Evolutionary conservation across 2,329 filamentous ascomycete genomes (phyloP).

Genomic region (Fonsecaea nubica): DNA sequence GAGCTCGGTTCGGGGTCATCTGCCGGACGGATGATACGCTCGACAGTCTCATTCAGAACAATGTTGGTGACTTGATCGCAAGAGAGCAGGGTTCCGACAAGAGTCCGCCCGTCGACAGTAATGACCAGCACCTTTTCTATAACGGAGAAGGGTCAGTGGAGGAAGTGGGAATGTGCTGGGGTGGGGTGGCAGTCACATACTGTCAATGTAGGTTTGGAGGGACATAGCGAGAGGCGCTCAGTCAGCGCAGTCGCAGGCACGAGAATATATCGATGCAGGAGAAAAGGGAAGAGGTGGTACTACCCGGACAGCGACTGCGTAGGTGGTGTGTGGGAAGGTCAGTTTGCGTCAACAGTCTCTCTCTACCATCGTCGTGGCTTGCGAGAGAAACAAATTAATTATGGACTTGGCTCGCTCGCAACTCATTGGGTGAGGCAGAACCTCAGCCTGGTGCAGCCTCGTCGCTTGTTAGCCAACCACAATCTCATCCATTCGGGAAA

Average conservation of each 20-base stretch:
- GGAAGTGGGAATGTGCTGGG: not conserved
- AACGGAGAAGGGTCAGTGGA: constrained; percentile 43
- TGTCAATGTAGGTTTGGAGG: constrained; percentile 59
- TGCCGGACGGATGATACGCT: constrained; percentile 85
- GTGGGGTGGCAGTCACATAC: constrained; percentile 23
- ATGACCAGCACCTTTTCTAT: constrained; percentile 90
- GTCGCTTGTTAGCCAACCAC: constrained; percentile 4
- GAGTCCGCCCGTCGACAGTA: constrained; percentile 87
- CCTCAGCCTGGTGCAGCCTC: constrained; percentile 17
- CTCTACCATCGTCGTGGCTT: not conserved
- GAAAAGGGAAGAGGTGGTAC: not conserved
- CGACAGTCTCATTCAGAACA: constrained; percentile 80
- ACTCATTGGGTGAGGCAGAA: not conserved
- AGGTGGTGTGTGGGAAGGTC: not conserved
- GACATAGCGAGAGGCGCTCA: constrained; percentile 52
- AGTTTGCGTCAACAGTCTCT: not conserved
- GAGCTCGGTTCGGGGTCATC: constrained; percentile 83
- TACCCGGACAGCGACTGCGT: not conserved
- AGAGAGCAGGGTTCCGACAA: constrained; percentile 80
- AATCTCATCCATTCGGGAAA: not conserved
- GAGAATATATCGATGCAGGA: not conserved
- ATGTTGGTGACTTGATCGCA: constrained; percentile 94
- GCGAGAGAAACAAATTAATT: not conserved
- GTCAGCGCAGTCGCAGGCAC: not conserved
- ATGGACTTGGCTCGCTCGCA: not conserved